Percentiles rank a stretch among this genome's conserved stretches.
Conservation (phyloP, 1,284 basidiomycete species). For the Ceratobasidium sp. region DNA sequence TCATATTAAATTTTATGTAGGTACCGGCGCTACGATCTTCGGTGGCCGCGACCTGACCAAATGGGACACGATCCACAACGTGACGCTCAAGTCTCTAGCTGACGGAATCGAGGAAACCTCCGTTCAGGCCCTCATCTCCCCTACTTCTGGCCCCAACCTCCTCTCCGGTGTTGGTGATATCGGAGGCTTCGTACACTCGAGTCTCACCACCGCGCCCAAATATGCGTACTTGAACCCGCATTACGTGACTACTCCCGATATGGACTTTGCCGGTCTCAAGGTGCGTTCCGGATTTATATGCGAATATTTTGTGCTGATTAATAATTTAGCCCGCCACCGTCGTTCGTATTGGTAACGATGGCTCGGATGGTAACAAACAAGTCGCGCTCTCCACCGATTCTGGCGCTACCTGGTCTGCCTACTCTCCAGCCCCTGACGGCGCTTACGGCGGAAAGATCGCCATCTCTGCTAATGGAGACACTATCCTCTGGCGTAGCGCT, state of each 20-base stretch:
- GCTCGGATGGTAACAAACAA: slow-evolving; percentile 64
- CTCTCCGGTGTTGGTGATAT: slow-evolving; percentile 63
- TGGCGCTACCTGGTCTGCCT: slow-evolving; percentile 67
- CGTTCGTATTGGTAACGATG: slow-evolving; percentile 63
- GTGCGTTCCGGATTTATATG: background rate
- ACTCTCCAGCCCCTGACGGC: slow-evolving; percentile 66
- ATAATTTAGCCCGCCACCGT: slow-evolving; percentile 61
- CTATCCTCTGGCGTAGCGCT: slow-evolving; percentile 67
- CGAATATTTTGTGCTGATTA: background rate
- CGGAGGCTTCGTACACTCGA: slow-evolving; percentile 68
- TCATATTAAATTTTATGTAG: background rate
- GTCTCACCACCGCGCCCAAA: slow-evolving; percentile 63
- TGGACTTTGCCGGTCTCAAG: slow-evolving; percentile 70
- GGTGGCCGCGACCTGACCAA: slow-evolving; percentile 68
- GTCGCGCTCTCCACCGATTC: slow-evolving; percentile 69
- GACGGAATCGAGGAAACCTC: slow-evolving; percentile 77
- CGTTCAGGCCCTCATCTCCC: slow-evolving; percentile 69
- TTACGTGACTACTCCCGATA: slow-evolving; percentile 61
- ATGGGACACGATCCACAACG: slow-evolving; percentile 72
- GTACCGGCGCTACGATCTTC: slow-evolving; percentile 54
- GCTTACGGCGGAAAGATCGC: slow-evolving; percentile 68
- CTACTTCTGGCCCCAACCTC: slow-evolving; percentile 63
- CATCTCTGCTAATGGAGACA: slow-evolving; percentile 68
- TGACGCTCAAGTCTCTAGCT: slow-evolving; percentile 70
- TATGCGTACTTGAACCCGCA: slow-evolving; percentile 64